Evolutionary conservation across 345 rosid species (phyloP), one percentile per base, ranked within the genome.

Genomic region (Lepidium didymum): DNA sequence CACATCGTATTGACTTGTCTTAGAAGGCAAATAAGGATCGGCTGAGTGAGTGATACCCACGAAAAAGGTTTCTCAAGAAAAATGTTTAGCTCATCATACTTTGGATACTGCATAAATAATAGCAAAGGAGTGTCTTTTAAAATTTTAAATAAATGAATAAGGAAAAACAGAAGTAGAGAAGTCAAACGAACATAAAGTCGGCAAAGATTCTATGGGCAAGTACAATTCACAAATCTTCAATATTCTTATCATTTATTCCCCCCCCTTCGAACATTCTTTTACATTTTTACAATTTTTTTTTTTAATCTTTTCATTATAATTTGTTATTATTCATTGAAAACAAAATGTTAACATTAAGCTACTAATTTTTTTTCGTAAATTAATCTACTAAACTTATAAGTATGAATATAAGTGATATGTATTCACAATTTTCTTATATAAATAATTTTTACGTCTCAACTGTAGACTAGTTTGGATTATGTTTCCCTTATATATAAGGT

Each of bases 141-240:
- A 33, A 18, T 3, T 18, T 29, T 13, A 18, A 23, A 47, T 38
- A 40, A 25, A 11, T 52, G 40, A 42, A 46, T 13, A 29, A 50
- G n/a, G n/a, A n/a, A n/a, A 51, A 52, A 34, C 36, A 10, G 31
- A 64, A 33, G 66, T n/a, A 58, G 31, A 50, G 72, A 66, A 66
- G 77, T 73, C 77, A 66, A 66, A 73, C 66, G 62, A 74, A 66
- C 38, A 74, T 41, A 36, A 73, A 51, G 77, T 74, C 62, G 77
- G 73, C 73, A 67, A 67, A 66, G 71, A 73, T 65, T 73, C 77
- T 42, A 41, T 57, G 67, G 72, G 54, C 41, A 73, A 73, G 77
- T 74, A 74, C 73, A 53, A 67, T 66, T 66, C 72, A 67, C 63
- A 74, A 58, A 67, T 74, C 73, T 74, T 59, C 51, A 35, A 51